Percentiles rank a stretch among this genome's conserved stretches.
These are phyloP conservation scores for Neonectria hederae DNA, from an alignment of 2,329 filamentous ascomycete species.

Conservation along the genomic window DNA sequence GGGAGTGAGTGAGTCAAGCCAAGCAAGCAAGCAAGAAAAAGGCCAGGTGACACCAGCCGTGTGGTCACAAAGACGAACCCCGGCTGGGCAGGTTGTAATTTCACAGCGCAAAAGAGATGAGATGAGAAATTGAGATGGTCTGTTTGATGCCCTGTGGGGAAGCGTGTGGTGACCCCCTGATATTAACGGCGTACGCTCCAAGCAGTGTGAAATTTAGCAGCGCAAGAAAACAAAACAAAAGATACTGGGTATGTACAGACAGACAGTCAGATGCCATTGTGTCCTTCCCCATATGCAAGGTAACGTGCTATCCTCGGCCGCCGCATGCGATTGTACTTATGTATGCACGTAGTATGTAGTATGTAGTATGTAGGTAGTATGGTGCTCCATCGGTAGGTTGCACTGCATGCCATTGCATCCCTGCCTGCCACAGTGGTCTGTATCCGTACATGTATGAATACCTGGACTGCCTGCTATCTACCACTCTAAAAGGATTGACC, in stretches of 20 bases:
- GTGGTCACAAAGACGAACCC: not conserved
- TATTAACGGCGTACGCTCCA: not conserved
- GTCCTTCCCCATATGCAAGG: conserved; percentile 14
- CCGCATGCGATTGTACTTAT: not conserved
- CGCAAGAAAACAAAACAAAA: not conserved
- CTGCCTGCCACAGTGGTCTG: not conserved
- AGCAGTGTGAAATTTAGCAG: not conserved
- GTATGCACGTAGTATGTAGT: not conserved
- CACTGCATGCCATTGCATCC: not conserved
- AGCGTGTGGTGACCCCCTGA: not conserved
- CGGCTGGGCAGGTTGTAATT: not conserved
- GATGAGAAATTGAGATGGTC: conserved; percentile 5
- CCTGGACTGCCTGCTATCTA: too few relatives aligned
- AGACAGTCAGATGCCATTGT: conserved; percentile 13
- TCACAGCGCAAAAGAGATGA: not conserved
- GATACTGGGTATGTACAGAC: too few relatives aligned
- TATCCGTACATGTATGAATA: too few relatives aligned
- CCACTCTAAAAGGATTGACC: too few relatives aligned
- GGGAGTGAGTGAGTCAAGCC: not conserved
- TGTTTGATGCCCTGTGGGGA: not conserved
- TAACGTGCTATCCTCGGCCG: conserved; percentile 15
- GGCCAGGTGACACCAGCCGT: not conserved
- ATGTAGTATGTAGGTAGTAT: not conserved
- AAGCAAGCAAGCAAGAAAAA: not conserved
- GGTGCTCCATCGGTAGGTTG: not conserved